Base-by-base conservation (phyloP, 768 basidiomycete genomes). In the Tylopilus sp. region DNA sequence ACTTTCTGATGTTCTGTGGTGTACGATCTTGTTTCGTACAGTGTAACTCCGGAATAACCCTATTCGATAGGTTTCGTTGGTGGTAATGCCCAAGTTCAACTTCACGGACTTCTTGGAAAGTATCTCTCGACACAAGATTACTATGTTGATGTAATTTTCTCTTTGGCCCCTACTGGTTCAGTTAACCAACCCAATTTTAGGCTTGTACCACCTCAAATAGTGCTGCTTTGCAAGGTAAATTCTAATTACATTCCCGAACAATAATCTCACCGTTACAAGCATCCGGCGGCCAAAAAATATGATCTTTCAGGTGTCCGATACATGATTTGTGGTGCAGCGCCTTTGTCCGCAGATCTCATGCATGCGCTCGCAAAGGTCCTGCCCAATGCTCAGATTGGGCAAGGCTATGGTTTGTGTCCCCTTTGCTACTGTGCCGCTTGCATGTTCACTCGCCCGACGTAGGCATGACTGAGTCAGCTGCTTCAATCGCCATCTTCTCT, bases 401-500 rank as follows among this genome's bases (percentile, higher is more conserved):
- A 85, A 68, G 84, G 80, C 48, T 85, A 81, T 64, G 83, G 82
- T 79, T 22, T 3, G 68, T 56, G 18, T 12, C 3, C 2, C 33
- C 28, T 1, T 13, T 23, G 13, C 36, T 45, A 5, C 12, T 21
- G 4, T 21, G 4, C 25, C 20, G 15, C 26, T 28, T 25, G 36
- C 10, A 18, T 28, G 17, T 33, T 52, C 40, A 40, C 28, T 22
- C 11, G 20, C 22, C 22, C 41, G 15, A 42, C 23, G 20, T 22
- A 86, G 85, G 86, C 5, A 77, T 85, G 79, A 88, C 86, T 0
- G 86, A 88, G 61, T 75, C 79, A 0, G 74, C 75, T 50, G 81
- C 82, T 0, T 73, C 78, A 8, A 72, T 77, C 7, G 64, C 74
- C 13, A 75, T 81, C 69, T 79, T 76, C 65, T 67, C 79, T 15